Base-by-base conservation (phyloP, 192 early-diverging fungal species). In the Mortierella alpina region DNA sequence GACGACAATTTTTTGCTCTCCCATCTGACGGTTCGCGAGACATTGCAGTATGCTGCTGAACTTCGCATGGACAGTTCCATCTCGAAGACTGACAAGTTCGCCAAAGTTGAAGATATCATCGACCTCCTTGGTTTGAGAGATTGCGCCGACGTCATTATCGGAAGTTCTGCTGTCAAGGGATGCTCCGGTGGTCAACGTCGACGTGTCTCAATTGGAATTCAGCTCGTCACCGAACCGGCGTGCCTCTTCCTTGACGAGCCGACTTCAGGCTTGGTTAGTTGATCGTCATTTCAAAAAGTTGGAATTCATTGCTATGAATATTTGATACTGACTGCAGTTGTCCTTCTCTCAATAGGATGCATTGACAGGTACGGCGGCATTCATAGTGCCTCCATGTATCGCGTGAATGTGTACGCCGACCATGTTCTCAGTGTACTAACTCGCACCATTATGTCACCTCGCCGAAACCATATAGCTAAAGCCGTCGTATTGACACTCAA, bases 11-110 rank as follows among this genome's bases (percentile, higher is more conserved):
- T 68, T 40, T 64, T 80, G 55, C 65, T 80, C 62, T 86, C 86
- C 58, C 81, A 90, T 45, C 81, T 97, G 72, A 95, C 94, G 12
- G 95, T 97, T 6, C 84, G 90, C 22, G 94, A 97, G 80, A 93
- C 90, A 1, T 80, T 97, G 39, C 60, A 86, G 48, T 96, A 95
- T 65, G 90, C 93, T 8, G 94, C 95, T 20, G 86, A 84, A 44
- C 84, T 97, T 65, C 86, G 91, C 13, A 86, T 97, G 60, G 70
- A 80, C 31, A 56, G 22, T 41, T 50, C 49, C 9, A 59, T 80
- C 20, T 45, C 77, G 12, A 72, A 59, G 50, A 54, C 49, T 3
- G 59, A 72, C 7, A 80, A 80, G 22, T 63, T 57, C 42, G 49
- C 59, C 58, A 80, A 80, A 45, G 77, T 80, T 22, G 77, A 72